A percentile compares a stretch with the other conserved stretches of the same genome.
Conservation (phyloP, 805 yeast genomes). For the Teunomyces gatunensis region DNA sequence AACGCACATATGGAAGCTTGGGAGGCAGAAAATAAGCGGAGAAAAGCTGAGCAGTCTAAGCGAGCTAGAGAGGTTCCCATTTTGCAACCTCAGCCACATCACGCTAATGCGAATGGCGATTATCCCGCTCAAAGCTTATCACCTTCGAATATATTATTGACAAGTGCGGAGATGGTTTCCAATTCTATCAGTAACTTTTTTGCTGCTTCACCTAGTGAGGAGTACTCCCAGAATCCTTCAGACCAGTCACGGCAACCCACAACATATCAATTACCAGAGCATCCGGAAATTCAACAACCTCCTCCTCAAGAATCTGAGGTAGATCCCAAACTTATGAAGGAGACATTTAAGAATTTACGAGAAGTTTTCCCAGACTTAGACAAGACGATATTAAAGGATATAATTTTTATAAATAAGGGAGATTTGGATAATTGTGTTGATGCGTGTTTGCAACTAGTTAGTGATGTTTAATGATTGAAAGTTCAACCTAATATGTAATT, state of each 20-base stretch:
- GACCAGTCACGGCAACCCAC: neutral
- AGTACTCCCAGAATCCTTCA: neutral
- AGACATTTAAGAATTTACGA: conserved; percentile 46
- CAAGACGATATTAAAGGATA: conserved; percentile 63
- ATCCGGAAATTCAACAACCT: conserved; percentile 2
- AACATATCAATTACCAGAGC: conserved; percentile 1
- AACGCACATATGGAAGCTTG: conserved; percentile 53
- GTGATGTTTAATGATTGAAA: conserved; percentile 8
- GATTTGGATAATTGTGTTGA: conserved; percentile 75
- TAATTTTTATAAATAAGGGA: conserved; percentile 62
- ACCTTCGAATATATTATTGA: conserved; percentile 38
- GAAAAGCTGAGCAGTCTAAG: conserved; percentile 14
- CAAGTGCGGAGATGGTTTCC: conserved; percentile 50
- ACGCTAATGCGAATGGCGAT: conserved; percentile 4
- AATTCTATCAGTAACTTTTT: conserved; percentile 46
- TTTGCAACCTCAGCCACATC: conserved; percentile 20
- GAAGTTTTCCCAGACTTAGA: conserved; percentile 80
- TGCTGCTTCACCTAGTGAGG: conserved; percentile 34
- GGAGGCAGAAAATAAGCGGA: conserved; percentile 36
- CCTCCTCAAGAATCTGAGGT: conserved; percentile 6
- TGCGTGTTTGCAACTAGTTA: conserved; percentile 40
- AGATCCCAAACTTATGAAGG: conserved; percentile 10
- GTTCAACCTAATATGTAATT: neutral
- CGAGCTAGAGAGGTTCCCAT: neutral
- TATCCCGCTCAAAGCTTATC: conserved; percentile 19